Conservation (phyloP, 306 rosid species). For the Quercus variabilis region DNA sequence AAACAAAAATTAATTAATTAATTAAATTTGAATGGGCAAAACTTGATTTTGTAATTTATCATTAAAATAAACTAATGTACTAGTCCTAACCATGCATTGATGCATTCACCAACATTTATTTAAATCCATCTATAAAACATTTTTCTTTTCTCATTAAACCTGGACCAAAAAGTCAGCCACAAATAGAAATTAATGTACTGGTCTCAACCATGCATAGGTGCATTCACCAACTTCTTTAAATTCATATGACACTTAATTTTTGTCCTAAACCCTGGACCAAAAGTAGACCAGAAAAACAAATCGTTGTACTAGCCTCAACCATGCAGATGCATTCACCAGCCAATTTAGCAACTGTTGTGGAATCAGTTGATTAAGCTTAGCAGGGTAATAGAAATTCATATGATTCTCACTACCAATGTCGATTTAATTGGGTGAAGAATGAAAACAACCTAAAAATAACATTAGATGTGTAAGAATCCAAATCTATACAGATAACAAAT, state of each 20-base stretch:
- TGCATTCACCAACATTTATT: neutral
- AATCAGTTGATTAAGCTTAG: neutral
- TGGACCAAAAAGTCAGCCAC: too few relatives aligned
- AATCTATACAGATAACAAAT: neutral
- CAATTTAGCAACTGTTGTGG: too few relatives aligned
- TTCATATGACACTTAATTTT: neutral
- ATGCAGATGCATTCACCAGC: too few relatives aligned
- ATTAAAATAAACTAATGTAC: neutral
- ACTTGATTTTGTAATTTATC: neutral
- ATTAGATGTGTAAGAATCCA: neutral
- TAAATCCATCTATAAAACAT: too few relatives aligned
- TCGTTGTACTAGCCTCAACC: too few relatives aligned
- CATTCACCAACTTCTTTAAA: conserved; percentile 7
- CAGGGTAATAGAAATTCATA: neutral
- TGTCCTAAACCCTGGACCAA: neutral
- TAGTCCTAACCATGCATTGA: neutral
- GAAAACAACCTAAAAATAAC: neutral
- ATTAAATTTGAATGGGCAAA: neutral
- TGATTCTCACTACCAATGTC: neutral
- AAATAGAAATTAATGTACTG: too few relatives aligned
- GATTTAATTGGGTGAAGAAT: neutral
- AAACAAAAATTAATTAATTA: neutral
- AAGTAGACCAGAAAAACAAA: neutral
- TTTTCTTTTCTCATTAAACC: too few relatives aligned
- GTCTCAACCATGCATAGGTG: neutral